These are phyloP conservation scores for Aureobasidium sp. DNA, from an alignment of 2,329 filamentous ascomycete species.

Conservation along the genomic window DNA sequence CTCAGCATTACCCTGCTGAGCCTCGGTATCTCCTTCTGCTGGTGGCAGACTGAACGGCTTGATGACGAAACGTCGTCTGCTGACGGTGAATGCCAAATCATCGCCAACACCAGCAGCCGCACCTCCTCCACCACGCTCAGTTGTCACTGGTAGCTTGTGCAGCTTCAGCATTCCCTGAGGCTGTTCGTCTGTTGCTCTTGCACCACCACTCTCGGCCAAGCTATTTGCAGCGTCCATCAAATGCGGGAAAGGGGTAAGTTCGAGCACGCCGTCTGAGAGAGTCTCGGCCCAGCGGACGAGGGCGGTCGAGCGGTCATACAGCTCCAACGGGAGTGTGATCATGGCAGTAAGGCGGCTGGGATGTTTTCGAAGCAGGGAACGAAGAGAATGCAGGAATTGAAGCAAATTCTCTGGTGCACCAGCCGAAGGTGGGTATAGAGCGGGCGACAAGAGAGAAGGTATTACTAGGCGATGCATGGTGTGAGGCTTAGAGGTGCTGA, in stretches of 20 bases:
- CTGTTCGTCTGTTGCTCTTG: constrained; percentile 58
- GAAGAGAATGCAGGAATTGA: constrained; percentile 70
- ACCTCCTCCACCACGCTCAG: constrained; percentile 79
- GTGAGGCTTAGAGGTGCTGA: constrained; percentile 49
- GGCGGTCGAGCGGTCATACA: constrained; percentile 68
- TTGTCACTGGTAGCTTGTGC: constrained; percentile 73
- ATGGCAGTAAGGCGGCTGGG: constrained; percentile 59
- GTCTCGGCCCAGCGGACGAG: constrained; percentile 80
- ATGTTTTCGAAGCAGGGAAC: constrained; percentile 63
- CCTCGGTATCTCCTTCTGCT: constrained; percentile 63
- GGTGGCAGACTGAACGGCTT: constrained; percentile 86
- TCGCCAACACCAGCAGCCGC: constrained; percentile 58
- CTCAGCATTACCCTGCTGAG: constrained; percentile 39
- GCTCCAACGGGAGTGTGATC: constrained; percentile 66
- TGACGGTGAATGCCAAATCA: constrained; percentile 85
- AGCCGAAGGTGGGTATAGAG: constrained; percentile 62
- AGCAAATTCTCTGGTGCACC: constrained; percentile 65
- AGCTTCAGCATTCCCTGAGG: constrained; percentile 80
- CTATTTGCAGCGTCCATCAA: constrained; percentile 42
- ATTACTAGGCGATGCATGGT: constrained; percentile 73
- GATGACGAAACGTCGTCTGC: constrained; percentile 73
- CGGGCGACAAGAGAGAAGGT: constrained; percentile 80
- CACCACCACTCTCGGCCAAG: constrained; percentile 36
- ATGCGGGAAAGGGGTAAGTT: constrained; percentile 67
- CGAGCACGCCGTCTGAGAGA: constrained; percentile 75